Evolutionary conservation across 164 flowering plant genomes (phyloP).

Genomic region (Brasenia schreberi): DNA sequence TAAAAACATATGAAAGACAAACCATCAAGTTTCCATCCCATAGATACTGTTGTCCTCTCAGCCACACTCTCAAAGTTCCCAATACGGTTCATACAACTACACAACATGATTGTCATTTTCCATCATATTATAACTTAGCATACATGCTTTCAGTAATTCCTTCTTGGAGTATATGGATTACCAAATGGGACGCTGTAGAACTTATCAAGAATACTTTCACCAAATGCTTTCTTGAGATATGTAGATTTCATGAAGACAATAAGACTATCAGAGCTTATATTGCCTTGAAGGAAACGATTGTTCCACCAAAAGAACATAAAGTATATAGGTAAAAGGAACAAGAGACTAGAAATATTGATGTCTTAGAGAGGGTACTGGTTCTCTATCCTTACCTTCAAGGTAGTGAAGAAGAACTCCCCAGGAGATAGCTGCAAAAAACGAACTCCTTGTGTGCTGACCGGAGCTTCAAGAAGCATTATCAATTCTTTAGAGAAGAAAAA

Average conservation of each 20-base stretch:
- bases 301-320: not conserved
- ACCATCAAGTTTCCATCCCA: too few species aligned
- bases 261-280: not conserved
- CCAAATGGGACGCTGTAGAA: too few species aligned
- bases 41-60: too few species aligned
- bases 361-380: not conserved
- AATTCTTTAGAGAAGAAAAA: constrained; percentile 86
- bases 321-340: not conserved
- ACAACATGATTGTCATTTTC: too few species aligned
- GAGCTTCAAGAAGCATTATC: constrained; percentile 75
- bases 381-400: constrained; percentile 53
- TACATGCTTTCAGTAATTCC: too few species aligned
- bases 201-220: too few species aligned
- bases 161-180: too few species aligned
- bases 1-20: too few species aligned
- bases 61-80: too few species aligned
- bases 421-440: constrained; percentile 89
- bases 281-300: not conserved
- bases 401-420: constrained; percentile 97
- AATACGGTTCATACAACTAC: too few species aligned
- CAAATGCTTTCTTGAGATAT: not conserved
- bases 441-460: constrained; percentile 59
- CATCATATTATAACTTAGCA: too few species aligned
- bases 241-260: not conserved
- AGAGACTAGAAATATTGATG: not conserved